Evolutionary conservation across 306 rosid genomes (phyloP), one percentile per base, ranked within the genome.

Genomic region (Quercus suber): DNA sequence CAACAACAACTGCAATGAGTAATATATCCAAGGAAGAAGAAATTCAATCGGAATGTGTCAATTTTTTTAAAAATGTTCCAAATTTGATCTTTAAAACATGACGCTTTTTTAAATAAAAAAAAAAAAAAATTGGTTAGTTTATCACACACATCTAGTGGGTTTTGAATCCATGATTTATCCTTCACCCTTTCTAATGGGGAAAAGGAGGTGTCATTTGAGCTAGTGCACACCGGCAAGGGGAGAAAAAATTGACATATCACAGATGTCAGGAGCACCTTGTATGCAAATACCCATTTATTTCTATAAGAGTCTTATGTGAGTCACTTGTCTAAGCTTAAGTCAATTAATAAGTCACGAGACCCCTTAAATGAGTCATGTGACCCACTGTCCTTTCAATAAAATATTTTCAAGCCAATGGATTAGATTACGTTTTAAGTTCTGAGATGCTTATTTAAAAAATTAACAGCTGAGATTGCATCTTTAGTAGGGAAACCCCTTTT

Each of bases 1-100:
- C 86, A 80, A 86, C 82, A 82, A 85, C 89, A 85, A 87, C 76
- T 64, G 81, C 71, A 81, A 85, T 81, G 77, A 90, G 83, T 76
- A 53, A 86, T 65, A 73, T 68, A 79, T 79, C 30, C 19, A 61
- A 79, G 70, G n/a, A 64, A 64, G 43, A 30, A 64, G 31, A 64
- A 28, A 28, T 64, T 15, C 30, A 28, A 28, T 64, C 11, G 8
- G 8, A 41, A 30, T 3, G 41, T 30, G 43, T 64, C 17, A 28
- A 18, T 64, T 7, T 64, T 31, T 30, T 6, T 23, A 6, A 64
- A 2, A 30, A 17, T 18, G 18, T 28, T 28, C 8, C 2, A 31
- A 64, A 14, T 31, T 64, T 27, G 37, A 61, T 27, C 69, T 61
- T 25, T 64, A 17, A 64, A 64, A 64, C 70, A 28, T 30, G 45